Conservation (phyloP, 1,284 basidiomycete genomes). For the Lentinula novae-zelandiae region DNA sequence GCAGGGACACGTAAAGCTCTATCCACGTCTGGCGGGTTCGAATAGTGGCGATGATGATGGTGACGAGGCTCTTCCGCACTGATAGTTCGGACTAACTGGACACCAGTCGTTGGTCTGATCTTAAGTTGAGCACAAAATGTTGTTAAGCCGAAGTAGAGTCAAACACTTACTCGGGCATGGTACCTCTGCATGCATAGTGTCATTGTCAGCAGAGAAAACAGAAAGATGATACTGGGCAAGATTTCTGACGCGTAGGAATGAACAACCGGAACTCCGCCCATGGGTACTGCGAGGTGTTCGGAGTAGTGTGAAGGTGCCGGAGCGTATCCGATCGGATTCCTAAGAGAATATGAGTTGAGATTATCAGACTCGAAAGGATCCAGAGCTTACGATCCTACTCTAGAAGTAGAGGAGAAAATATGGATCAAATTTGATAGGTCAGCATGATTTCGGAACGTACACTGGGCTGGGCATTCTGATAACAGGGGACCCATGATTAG, state of each 20-base stretch:
- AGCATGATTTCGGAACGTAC: slow-evolving; percentile 15
- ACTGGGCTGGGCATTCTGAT: slow-evolving; percentile 23
- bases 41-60: not conserved
- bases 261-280: not conserved
- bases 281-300: not conserved
- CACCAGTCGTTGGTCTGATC: not conserved
- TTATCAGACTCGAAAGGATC: not conserved
- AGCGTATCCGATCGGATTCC: not conserved
- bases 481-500: slow-evolving; percentile 19
- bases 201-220: not conserved
- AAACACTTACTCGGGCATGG: slow-evolving; percentile 5
- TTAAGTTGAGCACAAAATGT: not conserved
- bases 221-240: not conserved
- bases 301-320: not conserved
- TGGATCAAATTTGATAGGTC: not conserved
- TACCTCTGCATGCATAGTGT: not conserved
- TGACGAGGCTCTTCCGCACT: slow-evolving; percentile 1
- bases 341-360: not conserved
- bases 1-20: slow-evolving; percentile 1
- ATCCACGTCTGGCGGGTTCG: slow-evolving; percentile 5
- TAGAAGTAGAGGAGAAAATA: not conserved
- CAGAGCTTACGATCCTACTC: not conserved
- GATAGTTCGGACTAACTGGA: not conserved
- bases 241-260: slow-evolving; percentile 10
- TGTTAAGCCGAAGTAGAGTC: not conserved